These are phyloP conservation scores for slime mould (Dictyostelium discoideum) DNA, from an alignment of 78 protist genomes.

Conservation along the genomic window DNA sequence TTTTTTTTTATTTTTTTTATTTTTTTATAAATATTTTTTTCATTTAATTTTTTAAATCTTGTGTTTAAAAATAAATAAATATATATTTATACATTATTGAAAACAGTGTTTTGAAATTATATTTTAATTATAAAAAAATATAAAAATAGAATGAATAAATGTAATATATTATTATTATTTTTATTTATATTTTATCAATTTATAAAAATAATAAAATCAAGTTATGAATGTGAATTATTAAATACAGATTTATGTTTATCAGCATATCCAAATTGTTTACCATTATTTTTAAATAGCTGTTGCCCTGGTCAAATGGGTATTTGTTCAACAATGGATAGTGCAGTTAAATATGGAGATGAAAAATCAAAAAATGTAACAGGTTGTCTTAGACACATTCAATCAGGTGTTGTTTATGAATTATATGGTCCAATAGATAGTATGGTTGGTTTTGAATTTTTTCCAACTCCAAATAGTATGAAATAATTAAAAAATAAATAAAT, in stretches of 20 bases:
- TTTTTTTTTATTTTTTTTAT: neutral
- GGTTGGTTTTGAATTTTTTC: neutral
- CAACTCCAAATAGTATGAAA: neutral
- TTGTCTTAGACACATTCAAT: neutral
- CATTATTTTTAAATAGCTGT: conserved; percentile 18
- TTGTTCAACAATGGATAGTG: neutral
- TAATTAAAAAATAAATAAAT: neutral
- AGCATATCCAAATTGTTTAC: conserved; percentile 38
- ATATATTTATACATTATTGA: no score
- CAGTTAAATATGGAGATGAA: neutral
- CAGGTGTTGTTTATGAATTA: neutral
- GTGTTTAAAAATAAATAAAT: no score
- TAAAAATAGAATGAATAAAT: neutral
- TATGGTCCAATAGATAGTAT: neutral
- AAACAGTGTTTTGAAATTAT: no score
- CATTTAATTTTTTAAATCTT: neutral
- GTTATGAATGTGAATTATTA: conserved; percentile 22
- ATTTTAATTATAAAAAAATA: no score
- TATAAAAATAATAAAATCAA: neutral
- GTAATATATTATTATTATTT: neutral
- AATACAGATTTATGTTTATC: conserved; percentile 9
- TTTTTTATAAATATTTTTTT: neutral
- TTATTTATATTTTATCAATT: neutral
- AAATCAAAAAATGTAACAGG: neutral
- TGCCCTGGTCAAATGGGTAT: conserved; percentile 23